Percentiles rank a stretch among this genome's conserved stretches.
Evolutionary conservation across 352 stramenopile species (phyloP).

Genomic region (Phytophthora citrophthora): DNA sequence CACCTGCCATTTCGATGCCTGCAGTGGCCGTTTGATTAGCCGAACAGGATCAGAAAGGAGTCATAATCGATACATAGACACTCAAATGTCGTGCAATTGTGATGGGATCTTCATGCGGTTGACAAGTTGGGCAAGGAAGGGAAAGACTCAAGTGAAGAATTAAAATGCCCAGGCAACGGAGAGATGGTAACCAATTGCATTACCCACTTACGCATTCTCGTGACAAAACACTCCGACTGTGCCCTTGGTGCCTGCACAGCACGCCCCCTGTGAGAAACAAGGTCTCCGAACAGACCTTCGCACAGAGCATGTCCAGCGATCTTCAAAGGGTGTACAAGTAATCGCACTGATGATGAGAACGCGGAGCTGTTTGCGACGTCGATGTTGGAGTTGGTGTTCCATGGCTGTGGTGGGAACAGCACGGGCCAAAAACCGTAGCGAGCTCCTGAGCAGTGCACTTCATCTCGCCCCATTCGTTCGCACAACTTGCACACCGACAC

Average conservation of each 20-base stretch:
- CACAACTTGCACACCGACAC: conserved; percentile 19
- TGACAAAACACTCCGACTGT: neutral
- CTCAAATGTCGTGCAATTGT: conserved; percentile 19
- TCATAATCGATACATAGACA: conserved; percentile 26
- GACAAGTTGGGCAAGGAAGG: too few species aligned
- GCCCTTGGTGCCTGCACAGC: neutral
- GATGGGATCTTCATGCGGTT: neutral
- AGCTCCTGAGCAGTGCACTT: conserved; percentile 15
- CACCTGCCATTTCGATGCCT: conserved; percentile 11
- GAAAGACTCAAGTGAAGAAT: too few species aligned
- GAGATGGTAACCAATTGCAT: neutral
- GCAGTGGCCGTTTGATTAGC: conserved; percentile 10
- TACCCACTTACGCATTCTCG: neutral
- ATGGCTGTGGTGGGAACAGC: conserved; percentile 13
- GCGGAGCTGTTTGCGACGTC: neutral
- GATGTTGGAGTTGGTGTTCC: neutral
- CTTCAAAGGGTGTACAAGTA: conserved; percentile 22
- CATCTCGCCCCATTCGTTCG: conserved; percentile 21
- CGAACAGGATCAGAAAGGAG: neutral
- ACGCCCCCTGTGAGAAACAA: conserved; percentile 10
- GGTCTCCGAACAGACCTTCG: conserved; percentile 5
- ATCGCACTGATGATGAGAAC: neutral
- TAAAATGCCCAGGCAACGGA: too few species aligned
- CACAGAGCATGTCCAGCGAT: conserved; percentile 13
- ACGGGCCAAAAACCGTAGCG: conserved; percentile 1